These are phyloP conservation scores for Cyclotella sp. DNA, from an alignment of 108 stramenopile species.

Conservation along the genomic window DNA sequence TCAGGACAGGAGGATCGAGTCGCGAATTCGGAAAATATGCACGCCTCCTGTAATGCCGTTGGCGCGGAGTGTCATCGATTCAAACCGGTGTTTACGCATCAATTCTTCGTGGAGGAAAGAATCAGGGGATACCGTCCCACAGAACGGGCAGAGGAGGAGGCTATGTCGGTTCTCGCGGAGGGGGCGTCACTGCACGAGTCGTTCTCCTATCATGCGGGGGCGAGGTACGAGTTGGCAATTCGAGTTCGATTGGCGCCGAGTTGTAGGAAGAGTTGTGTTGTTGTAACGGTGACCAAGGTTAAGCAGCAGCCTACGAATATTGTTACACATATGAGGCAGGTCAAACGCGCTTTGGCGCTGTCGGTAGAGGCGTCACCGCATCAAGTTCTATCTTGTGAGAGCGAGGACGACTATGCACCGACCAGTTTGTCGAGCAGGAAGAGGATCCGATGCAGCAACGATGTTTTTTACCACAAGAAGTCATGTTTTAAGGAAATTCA, in stretches of 20 bases:
- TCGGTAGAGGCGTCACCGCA: background rate
- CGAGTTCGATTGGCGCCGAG: conserved; percentile 36
- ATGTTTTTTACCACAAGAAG: background rate
- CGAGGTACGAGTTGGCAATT: conserved; percentile 25
- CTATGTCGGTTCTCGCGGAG: background rate
- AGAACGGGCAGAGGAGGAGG: conserved; percentile 24
- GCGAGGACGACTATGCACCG: background rate
- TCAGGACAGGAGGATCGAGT: conserved; percentile 2
- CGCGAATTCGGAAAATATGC: conserved; percentile 14
- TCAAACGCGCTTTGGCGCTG: background rate
- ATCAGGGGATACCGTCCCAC: conserved; percentile 42
- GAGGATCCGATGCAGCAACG: background rate
- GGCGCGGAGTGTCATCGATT: conserved; percentile 23
- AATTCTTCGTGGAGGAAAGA: conserved; percentile 40
- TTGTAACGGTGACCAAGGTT: conserved; percentile 12
- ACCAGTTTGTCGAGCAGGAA: background rate
- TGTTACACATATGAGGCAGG: background rate
- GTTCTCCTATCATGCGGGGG: conserved; percentile 24
- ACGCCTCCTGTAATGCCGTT: background rate
- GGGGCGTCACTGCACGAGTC: conserved; percentile 25
- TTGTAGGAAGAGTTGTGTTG: conserved; percentile 36
- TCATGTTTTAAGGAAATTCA: background rate
- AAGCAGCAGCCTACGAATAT: background rate
- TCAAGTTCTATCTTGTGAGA: background rate
- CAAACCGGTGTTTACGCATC: conserved; percentile 49